Evolutionary conservation across 352 stramenopile genomes (phyloP).

Genomic region (Globisporangium acanthophoron): DNA sequence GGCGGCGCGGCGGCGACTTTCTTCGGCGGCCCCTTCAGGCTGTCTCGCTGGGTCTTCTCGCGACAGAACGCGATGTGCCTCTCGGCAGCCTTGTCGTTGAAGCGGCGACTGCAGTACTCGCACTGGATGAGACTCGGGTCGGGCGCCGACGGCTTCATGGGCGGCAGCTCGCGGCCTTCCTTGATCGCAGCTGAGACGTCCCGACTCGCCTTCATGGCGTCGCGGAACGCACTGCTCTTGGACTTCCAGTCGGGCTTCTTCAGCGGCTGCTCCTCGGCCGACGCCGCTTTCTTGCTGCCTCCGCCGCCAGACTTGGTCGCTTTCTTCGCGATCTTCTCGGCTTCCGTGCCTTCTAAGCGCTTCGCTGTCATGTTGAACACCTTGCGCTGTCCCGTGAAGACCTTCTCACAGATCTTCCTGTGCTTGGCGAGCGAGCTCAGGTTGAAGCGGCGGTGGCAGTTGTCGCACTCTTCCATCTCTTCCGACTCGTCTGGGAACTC

Average conservation of each 20-base stretch:
- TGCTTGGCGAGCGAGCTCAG: conserved; percentile 70
- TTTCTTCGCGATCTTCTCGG: conserved; percentile 62
- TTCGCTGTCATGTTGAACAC: conserved; percentile 84
- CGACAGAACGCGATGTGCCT: conserved; percentile 91
- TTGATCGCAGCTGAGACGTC: conserved; percentile 62
- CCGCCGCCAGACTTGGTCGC: conserved; percentile 18
- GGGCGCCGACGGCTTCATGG: conserved; percentile 49
- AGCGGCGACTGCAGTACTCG: conserved; percentile 87
- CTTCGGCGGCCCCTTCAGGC: conserved; percentile 28
- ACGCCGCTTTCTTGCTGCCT: conserved; percentile 15
- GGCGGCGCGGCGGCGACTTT: conserved; percentile 19
- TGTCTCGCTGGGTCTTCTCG: conserved; percentile 69
- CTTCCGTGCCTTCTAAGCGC: conserved; percentile 59
- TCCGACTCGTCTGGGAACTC: conserved; percentile 45
- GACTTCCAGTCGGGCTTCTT: conserved; percentile 80
- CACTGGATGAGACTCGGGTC: conserved; percentile 88
- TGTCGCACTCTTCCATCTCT: conserved; percentile 67
- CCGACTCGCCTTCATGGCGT: conserved; percentile 84
- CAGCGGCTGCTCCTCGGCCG: conserved; percentile 45
- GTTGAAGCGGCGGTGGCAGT: conserved; percentile 85
- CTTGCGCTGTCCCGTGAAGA: conserved; percentile 80
- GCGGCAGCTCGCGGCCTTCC: conserved; percentile 54
- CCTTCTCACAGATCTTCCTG: conserved; percentile 82
- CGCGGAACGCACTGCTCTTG: conserved; percentile 81
- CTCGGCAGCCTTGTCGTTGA: conserved; percentile 90